Conservation (phyloP, 179 eudicot genomes). For the Amaranthus tricolor region DNA sequence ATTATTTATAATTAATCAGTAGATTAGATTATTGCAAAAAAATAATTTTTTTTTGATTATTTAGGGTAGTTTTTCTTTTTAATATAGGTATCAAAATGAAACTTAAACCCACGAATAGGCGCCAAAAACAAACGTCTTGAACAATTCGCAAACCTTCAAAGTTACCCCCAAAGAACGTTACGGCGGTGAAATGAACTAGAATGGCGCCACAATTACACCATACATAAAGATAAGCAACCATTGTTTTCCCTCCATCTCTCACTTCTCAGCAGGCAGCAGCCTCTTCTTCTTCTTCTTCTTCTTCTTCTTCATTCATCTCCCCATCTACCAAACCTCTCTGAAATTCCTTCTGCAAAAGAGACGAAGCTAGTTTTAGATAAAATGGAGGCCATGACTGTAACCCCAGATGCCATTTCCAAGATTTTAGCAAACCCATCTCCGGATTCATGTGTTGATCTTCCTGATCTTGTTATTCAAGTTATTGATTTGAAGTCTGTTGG, state of each 20-base stretch:
- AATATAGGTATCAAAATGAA: too few species aligned
- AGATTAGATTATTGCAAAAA: too few species aligned
- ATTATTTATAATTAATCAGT: too few species aligned
- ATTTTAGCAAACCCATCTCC: conserved; percentile 74
- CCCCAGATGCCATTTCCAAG: conserved; percentile 56
- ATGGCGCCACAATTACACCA: conserved; percentile 24
- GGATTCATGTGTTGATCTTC: conserved; percentile 46
- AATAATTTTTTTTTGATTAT: too few species aligned
- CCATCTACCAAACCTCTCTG: too few species aligned
- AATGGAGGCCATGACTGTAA: conserved; percentile 51
- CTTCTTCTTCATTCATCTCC: neutral
- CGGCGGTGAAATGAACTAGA: neutral
- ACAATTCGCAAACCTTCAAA: too few species aligned
- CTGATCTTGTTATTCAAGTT: conserved; percentile 70
- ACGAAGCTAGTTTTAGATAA: neutral
- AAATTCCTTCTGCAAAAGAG: neutral
- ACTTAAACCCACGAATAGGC: too few species aligned
- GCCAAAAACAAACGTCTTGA: too few species aligned
- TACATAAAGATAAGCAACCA: conserved; percentile 7
- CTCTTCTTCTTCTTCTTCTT: conserved; percentile 2
- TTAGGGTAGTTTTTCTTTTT: too few species aligned
- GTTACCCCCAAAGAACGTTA: too few species aligned
- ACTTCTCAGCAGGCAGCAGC: neutral
- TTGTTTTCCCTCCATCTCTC: neutral
- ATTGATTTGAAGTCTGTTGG: conserved; percentile 70